Conservation (phyloP, 2,329 filamentous ascomycete species). For the Chrysoporthe deuterocubensis region DNA sequence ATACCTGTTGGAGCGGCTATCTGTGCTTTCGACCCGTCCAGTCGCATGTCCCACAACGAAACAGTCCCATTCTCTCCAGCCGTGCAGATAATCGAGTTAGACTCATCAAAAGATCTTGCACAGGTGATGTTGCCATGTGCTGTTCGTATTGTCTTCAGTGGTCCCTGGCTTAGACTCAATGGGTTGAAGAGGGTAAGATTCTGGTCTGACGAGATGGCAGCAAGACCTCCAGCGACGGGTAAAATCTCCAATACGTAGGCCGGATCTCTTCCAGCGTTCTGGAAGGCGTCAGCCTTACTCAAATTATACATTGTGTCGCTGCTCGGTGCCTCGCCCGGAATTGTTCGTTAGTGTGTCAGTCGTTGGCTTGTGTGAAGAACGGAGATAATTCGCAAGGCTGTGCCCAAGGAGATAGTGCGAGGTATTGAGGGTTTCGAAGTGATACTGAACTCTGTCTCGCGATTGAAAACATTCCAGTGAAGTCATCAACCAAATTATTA, state of each 20-base stretch:
- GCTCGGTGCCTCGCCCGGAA: background rate
- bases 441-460: background rate
- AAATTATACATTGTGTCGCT: constrained; percentile 47
- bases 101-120: constrained; percentile 58
- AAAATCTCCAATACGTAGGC: constrained; percentile 64
- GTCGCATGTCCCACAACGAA: constrained; percentile 67
- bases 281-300: constrained; percentile 44
- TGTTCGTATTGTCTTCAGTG: constrained; percentile 52
- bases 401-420: background rate
- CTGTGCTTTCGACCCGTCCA: constrained; percentile 42
- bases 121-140: constrained; percentile 68
- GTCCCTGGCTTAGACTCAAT: constrained; percentile 54
- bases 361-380: background rate
- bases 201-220: constrained; percentile 70
- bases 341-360: constrained; percentile 9
- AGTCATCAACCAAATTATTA: background rate
- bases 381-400: background rate
- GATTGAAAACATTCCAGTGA: background rate
- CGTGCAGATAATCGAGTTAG: constrained; percentile 63
- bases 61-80: constrained; percentile 74
- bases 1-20: constrained; percentile 51
- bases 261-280: constrained; percentile 43
- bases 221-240: constrained; percentile 51
- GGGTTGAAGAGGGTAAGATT: constrained; percentile 68
- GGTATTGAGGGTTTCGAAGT: background rate